A percentile compares a stretch with the other conserved stretches of the same genome.
Evolutionary conservation across 805 yeast species (phyloP).

Genomic region (Candida alai): DNA sequence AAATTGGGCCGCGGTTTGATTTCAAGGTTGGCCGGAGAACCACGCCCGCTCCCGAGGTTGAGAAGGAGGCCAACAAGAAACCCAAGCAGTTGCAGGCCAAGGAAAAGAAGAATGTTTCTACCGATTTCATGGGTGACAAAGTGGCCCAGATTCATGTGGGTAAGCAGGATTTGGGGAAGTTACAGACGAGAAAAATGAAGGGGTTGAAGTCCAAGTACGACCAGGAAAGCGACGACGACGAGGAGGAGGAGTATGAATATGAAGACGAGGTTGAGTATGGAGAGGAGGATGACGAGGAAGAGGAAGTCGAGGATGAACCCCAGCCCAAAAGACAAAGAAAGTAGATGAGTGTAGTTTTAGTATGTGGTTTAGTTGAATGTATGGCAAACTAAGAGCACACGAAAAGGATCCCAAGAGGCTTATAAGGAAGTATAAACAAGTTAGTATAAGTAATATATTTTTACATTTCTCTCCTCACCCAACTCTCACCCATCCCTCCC

Average conservation of each 20-base stretch:
- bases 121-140: conserved; percentile 92
- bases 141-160: conserved; percentile 95
- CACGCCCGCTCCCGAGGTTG: conserved; percentile 79
- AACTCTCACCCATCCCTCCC: too few species aligned
- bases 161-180: conserved; percentile 81
- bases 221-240: conserved; percentile 61
- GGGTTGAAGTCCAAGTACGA: conserved; percentile 88
- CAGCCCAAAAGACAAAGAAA: conserved; percentile 29
- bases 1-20: conserved; percentile 93
- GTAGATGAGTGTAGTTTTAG: neutral
- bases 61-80: conserved; percentile 78
- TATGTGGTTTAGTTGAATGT: too few species aligned
- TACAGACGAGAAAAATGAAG: conserved; percentile 98
- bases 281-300: conserved; percentile 14
- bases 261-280: conserved; percentile 12
- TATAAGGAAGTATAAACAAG: too few species aligned
- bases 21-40: conserved; percentile 87
- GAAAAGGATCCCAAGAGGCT: too few species aligned
- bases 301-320: conserved; percentile 17
- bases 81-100: conserved; percentile 80
- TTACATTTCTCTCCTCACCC: too few species aligned
- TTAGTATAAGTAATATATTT: too few species aligned
- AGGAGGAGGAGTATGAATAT: conserved; percentile 30
- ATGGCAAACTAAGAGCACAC: too few species aligned
- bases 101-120: conserved; percentile 83